These are phyloP conservation scores for Barbatosphaeria neglecta DNA, from an alignment of 495 filamentous ascomycete genomes.

Conservation along the genomic window DNA sequence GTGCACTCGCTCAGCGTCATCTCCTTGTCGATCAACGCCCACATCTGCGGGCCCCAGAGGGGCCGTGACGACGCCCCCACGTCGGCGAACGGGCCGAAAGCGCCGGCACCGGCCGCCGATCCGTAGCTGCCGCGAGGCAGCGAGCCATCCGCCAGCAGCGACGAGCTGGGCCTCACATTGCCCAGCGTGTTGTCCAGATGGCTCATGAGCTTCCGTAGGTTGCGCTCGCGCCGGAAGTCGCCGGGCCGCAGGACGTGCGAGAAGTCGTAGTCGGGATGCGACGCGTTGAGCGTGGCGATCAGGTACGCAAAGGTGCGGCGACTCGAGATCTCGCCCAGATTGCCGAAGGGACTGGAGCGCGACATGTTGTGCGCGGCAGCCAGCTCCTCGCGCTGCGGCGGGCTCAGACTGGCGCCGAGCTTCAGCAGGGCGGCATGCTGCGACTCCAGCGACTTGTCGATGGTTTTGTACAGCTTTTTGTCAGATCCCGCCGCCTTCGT, in stretches of 20 bases:
- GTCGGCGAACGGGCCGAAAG: constrained; percentile 4
- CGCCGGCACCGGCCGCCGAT: constrained; percentile 6
- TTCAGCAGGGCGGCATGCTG: constrained; percentile 82
- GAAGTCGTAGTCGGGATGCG: constrained; percentile 96
- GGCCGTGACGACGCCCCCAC: constrained; percentile 21
- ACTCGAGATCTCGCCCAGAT: constrained; percentile 71
- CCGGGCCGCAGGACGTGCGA: constrained; percentile 75
- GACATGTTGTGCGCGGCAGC: constrained; percentile 59
- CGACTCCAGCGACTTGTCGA: constrained; percentile 75
- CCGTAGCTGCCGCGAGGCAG: constrained; percentile 17
- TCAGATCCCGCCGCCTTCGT: constrained; percentile 90
- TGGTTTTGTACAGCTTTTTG: constrained; percentile 92
- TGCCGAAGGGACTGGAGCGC: constrained; percentile 81
- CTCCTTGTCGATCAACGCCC: constrained; percentile 81
- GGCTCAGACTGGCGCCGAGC: constrained; percentile 68
- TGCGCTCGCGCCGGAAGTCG: constrained; percentile 74
- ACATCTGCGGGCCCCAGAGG: constrained; percentile 76
- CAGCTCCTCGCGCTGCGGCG: constrained; percentile 50
- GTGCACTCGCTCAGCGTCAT: constrained; percentile 80
- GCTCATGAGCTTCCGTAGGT: constrained; percentile 65
- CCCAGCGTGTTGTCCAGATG: constrained; percentile 74
- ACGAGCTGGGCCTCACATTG: constrained; percentile 56
- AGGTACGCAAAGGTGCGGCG: constrained; percentile 90
- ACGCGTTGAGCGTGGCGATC: constrained; percentile 95
- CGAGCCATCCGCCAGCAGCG: constrained; percentile 9